Evolutionary conservation across 2,329 filamentous ascomycete species (phyloP), one percentile per base, ranked within the genome.

Genomic region (Myriosclerotinia curreyana): DNA sequence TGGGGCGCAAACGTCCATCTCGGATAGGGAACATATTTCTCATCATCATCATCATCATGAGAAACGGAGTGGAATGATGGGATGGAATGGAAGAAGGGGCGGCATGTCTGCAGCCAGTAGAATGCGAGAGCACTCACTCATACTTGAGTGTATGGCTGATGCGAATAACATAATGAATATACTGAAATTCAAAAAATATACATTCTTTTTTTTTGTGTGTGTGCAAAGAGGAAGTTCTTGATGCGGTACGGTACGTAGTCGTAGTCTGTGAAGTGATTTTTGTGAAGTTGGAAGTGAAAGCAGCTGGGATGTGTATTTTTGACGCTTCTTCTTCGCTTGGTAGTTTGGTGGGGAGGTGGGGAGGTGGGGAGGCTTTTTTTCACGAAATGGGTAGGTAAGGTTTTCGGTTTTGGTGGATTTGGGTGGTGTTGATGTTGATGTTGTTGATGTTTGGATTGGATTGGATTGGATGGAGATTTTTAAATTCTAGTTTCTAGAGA

Each of bases 141-240:
- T 63, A 66, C 60, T 49, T 11, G 51, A 31, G 49, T 49, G 49
- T 49, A 56, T 63, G 60, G 44, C 50, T 58, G 56, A 65, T 61
- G 65, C 50, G 28, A 66, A 38, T 42, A 66, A 50, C 56, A 64
- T 63, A 66, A 66, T 65, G 65, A 66, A 62, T 52, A 65, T 65
- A 62, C 63, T 50, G 52, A 63, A 58, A 63, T 31, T 58, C 58
- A 22, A 62, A 52, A 59, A 52, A 62, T 49, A 62, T 38, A 65
- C 34, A 62, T 62, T 56, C 50, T 40, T 52, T 54, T 60, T n/a
- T n/a, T n/a, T n/a, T n/a, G n/a, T n/a, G n/a, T n/a, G n/a, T n/a
- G 34, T 60, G 63, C 60, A 40, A 31, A 34, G 25, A 22, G 46
- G 7, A 2, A 22, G 6, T 34, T n/a, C n/a, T n/a, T n/a, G n/a